Evolutionary conservation across 2,329 filamentous ascomycete species (phyloP), one percentile per base, ranked within the genome.

Genomic region (Alternaria arborescens): DNA sequence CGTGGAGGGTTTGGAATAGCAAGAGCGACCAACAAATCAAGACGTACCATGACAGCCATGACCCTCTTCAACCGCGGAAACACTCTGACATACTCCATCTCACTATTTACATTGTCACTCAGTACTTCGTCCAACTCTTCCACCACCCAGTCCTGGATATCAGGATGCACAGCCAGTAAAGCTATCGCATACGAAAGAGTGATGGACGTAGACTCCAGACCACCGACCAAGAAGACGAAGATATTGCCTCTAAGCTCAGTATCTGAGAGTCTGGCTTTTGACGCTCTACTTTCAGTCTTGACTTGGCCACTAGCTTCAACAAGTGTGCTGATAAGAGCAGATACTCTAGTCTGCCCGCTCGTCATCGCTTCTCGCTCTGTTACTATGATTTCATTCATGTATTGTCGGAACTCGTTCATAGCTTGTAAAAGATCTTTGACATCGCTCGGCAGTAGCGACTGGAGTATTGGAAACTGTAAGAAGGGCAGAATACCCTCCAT

Each of bases 91-190:
- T 87, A 87, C 12, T 61, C 57, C 28, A 20, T 68, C 2, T 68
- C 60, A 3, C 71, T 72, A 4, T 61, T 50, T 3, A 16, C 18
- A 6, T 34, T 10, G 7, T 36, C 20, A 16, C 65, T 62, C 5
- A 81, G 30, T 7, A 84, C 70, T 2, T 66, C 46, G 46, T 80
- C 72, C 36, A 86, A 74, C 65, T 87, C 86, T 55, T 83, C 83
- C 8, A 73, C 72, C 4, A 87, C 67, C 84, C 85, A 87, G 3
- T 80, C 78, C 69, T 87, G 85, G 74, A 81, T 82, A 52, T 83
- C 69, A 0, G 83, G 82, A 58, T 84, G 73, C 1, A 78, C 69
- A 1, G 83, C 79, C 0, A 87, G 75, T 5, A 85, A 70, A 1
- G 79, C 77, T n/a, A 86, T 66, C 3, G 82, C 80, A 62, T 82